Evolutionary conservation across 2,329 filamentous ascomycete species (phyloP), one percentile per base, ranked within the genome.

Genomic region (Ceratocystis papillata): DNA sequence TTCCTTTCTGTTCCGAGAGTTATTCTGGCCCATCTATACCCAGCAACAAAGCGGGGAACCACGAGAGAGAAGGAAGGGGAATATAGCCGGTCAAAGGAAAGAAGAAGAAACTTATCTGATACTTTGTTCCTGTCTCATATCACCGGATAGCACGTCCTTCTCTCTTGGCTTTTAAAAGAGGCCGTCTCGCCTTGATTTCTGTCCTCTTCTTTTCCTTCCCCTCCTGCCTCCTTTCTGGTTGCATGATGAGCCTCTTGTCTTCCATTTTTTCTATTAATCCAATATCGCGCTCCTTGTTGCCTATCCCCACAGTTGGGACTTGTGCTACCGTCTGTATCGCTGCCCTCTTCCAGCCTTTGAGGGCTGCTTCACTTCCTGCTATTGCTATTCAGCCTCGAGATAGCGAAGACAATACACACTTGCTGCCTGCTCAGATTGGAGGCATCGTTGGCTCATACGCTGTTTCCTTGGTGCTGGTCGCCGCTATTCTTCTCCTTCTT

Each of bases 371-470:
- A 63, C 68, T 71, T 69, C 71, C 62, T 17, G 76, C 80, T 71
- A 83, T 12, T 41, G 37, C 86, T 46, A 74, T 84, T 62, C 79
- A 84, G 71, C 80, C 91, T 50, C 46, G 48, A 15, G 62, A 57
- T 73, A 77, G 78, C 37, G 17, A 41, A 41, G 12, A n/a, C 44
- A 44, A 67, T 25, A 57, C 33, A 46, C 22, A 65, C n/a, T 37
- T 65, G 22, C 83, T 96, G 25, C 90, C 91, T 20, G 86, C 85
- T 67, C 87, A 96, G 75, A 86, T 96, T 70, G 87, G 88, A 69
- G 90, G 87, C 70, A 88, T 97, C 68, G 81, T 93, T 67, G 90
- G 87, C 68, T 87, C 89, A 67, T 96, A 96, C 83, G 81, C 92
- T 67, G 75, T 90, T 68, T 89, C 85, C 45, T 81, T 95, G 72